Evolutionary conservation across 306 rosid genomes (phyloP).

Genomic region (Trifolium dubium): DNA sequence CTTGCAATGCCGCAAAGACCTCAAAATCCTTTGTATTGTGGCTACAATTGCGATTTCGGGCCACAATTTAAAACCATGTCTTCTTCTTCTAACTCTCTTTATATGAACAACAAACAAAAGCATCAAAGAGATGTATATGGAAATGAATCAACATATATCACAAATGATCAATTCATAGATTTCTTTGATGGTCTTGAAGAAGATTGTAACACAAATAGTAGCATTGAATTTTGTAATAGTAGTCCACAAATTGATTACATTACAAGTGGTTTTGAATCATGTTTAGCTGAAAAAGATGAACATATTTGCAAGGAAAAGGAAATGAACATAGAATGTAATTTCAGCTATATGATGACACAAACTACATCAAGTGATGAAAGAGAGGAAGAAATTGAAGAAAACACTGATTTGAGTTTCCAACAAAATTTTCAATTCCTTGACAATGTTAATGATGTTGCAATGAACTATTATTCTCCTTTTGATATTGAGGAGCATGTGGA

Average conservation of each 20-base stretch:
- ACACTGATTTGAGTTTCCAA: constrained; percentile 39
- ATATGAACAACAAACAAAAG: constrained; percentile 44
- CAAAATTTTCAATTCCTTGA: constrained; percentile 73
- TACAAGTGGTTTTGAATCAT: constrained; percentile 66
- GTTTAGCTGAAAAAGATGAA: constrained; percentile 58
- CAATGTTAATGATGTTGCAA: constrained; percentile 50
- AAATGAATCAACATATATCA: constrained; percentile 49
- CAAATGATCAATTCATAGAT: constrained; percentile 60
- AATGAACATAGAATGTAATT: constrained; percentile 36
- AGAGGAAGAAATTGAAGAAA: constrained; percentile 48
- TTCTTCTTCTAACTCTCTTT: constrained; percentile 24
- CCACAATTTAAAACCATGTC: neutral
- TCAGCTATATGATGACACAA: constrained; percentile 36
- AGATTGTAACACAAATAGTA: constrained; percentile 43
- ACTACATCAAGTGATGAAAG: constrained; percentile 48
- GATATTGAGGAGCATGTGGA: constrained; percentile 61
- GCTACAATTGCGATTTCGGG: neutral
- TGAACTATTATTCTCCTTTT: constrained; percentile 61
- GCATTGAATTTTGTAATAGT: constrained; percentile 31
- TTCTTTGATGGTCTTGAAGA: constrained; percentile 78
- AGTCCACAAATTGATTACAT: constrained; percentile 59
- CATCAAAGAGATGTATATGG: constrained; percentile 44
- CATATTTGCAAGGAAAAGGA: constrained; percentile 17
- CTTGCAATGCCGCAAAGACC: neutral
- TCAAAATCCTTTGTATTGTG: neutral